Base-by-base conservation (phyloP, 768 basidiomycete species). In the Lenzites betulinus region DNA sequence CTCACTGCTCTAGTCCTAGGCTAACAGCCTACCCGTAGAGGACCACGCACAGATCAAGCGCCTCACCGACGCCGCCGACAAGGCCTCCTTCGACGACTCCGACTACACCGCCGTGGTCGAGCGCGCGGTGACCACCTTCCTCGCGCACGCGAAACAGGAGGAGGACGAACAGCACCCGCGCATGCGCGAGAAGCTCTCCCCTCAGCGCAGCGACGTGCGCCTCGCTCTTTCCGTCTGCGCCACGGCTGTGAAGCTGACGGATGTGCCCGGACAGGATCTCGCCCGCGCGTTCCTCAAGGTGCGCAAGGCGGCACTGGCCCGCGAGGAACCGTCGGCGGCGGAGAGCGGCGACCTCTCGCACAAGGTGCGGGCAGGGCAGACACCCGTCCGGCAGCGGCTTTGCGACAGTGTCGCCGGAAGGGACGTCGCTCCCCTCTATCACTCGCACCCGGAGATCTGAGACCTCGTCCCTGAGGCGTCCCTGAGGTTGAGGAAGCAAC, bases 141-240 rank as follows among this genome's bases (percentile, higher is more conserved):
- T 64, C 51, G 43, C 59, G 13, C 66, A 67, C 39, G 66, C 68
- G n/a, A 50, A 56, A 22, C 66, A 69, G 58, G 68, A 69, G 44
- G 68, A 67, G 55, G 44, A 49, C 20, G 60, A 63, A 8, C 66
- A 69, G 66, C 58, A 57, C 38, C 58, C 64, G n/a, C n/a, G 38
- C 50, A 48, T 69, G 26, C 54, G 48, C 38, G 2, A 44, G 28
- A 47, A 44, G 38, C 51, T 67, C 42, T 50, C 59, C 12, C 41
- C 64, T 7, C 58, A 67, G 51, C 47, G 67, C 35, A 69, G 54
- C 53, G 66, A 69, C 51, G 67, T 69, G 43, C 6, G 64, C 62
- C 23, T 13, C 22, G 30, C 51, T 25, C 26, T 0, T 11, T 51
- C 15, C 30, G 16, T 8, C 13, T 6, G 11, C 16, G 26, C 25